Base-by-base conservation (phyloP, 306 rosid genomes). In the Betula pendula region DNA sequence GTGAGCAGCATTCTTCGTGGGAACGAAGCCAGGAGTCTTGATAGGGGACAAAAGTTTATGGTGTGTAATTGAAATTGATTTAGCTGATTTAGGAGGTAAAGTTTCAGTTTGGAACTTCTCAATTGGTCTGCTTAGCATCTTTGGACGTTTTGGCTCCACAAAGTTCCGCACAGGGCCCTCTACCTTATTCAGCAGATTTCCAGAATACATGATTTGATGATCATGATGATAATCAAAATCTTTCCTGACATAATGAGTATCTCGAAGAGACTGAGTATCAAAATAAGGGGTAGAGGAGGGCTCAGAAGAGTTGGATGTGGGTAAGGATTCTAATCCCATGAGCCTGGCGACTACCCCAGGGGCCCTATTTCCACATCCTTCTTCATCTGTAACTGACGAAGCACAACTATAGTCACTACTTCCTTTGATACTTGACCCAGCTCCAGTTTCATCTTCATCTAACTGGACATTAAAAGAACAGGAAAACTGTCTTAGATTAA, bases 91-190 rank as follows among this genome's bases (percentile, higher is more conserved):
- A 35, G 97, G 97, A 74, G 98, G 98, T 65, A 95, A 82, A n/a
- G 89, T 88, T 89, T 95, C 97, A 17, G 91, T 92, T 84, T 89
- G 98, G 59, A 92, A 95, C 93, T 89, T 92, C 81, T 95, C 98
- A 70, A 95, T 83, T 51, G 97, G 96, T 78, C 87, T 92, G 56
- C 71, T 84, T 47, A 79, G 42, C 20, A 70, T 78, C 85, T 83
- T 92, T 48, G 84, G 93, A 43, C 92, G 81, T 74, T 82, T 90
- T 38, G 85, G 53, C 85, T 89, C 95, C 65, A 78, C 79, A 24
- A 84, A 65, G 72, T 76, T 88, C 88, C 85, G 83, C 47, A 87
- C 72, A 71, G 84, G 80, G 59, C 80, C 81, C 40, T 83, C 91
- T 72, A 48, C 79, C 77, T 78, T 87, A 65, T 79, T 87, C 25